Evolutionary conservation across 176 grass and related monocot genomes (phyloP), one percentile per base, ranked within the genome.

Genomic region (Oryza officinalis): DNA sequence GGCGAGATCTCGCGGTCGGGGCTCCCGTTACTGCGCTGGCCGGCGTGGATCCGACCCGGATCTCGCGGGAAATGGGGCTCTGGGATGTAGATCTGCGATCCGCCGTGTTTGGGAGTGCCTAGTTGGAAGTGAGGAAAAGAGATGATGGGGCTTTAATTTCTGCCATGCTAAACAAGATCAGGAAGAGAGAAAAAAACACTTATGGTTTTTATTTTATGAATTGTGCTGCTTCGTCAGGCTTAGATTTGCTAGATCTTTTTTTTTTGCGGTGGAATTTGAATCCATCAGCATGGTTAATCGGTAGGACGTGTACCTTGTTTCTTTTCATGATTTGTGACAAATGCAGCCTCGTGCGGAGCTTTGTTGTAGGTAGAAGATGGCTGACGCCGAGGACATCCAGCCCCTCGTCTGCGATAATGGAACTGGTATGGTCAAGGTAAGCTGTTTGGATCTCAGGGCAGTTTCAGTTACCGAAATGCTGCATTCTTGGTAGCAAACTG

Each of bases 401-500:
- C 91, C 91, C 79, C 88, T 93, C 77, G 91, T 93, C 61, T 93
- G 91, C 82, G 91, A 93, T 83, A 93, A 93, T 86, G 91, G 91
- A 27, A 93, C 91, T 18, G 91, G 91, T 46, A 93, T 93, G 91
- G 91, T 93, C 20, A 93, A 93, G 91, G 91, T 92, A 77, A 92
- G 80, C 37, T 27, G 13, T 6, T 45, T 6, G 10, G 44, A 46
- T 49, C 17, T 12, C 54, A 17, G 6, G 3, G 4, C 10, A 15
- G 15, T 13, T 27, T 10, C 59, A 1, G 5, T 26, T 12, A 10
- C 13, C 10, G 13, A 52, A 22, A 69, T 81, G 63, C 14, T 2
- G n/a, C 4, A 23, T 77, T 46, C 10, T 20, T n/a, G 17, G 10
- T 67, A 13, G 17, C 28, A 25, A 25, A 1, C 38, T 15, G 31